Evolutionary conservation across 805 yeast species (phyloP).

Genomic region (Cyberlindnera veronae): DNA sequence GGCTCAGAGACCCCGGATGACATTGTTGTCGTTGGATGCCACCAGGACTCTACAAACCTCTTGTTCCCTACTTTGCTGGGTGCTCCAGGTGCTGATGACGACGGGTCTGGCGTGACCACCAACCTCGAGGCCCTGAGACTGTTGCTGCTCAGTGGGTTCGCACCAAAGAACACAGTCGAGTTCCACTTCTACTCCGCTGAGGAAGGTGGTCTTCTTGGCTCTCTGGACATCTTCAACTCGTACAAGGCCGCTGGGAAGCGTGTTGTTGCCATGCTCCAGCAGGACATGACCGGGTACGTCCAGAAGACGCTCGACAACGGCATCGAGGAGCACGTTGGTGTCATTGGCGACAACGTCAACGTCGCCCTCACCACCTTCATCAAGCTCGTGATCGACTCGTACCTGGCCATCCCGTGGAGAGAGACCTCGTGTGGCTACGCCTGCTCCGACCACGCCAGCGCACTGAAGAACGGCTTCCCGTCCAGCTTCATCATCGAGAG

Average conservation of each 20-base stretch:
- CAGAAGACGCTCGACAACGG: conserved; percentile 34
- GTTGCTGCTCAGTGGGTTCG: conserved; percentile 40
- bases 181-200: conserved; percentile 96
- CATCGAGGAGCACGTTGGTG: conserved; percentile 65
- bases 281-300: conserved; percentile 61
- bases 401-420: conserved; percentile 63
- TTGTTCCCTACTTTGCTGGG: conserved; percentile 61
- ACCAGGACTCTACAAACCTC: conserved; percentile 80
- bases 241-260: conserved; percentile 44
- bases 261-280: conserved; percentile 85
- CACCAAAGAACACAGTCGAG: conserved; percentile 73
- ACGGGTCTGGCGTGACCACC: conserved; percentile 85
- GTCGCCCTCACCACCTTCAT: conserved; percentile 32
- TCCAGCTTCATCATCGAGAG: conserved; percentile 80
- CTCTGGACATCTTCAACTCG: conserved; percentile 66
- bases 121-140: conserved; percentile 71
- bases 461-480: conserved; percentile 79
- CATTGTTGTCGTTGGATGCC: conserved; percentile 79
- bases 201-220: conserved; percentile 88
- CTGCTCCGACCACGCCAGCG: conserved; percentile 91
- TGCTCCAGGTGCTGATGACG: conserved; percentile 96
- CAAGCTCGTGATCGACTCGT: conserved; percentile 55
- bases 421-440: conserved; percentile 88
- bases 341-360: conserved; percentile 40
- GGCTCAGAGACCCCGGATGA: conserved; percentile 41